Percentiles rank a stretch among this genome's conserved stretches.
Conservation (phyloP, 164 flowering plant species). For the Magnolia kwangsiensis region DNA sequence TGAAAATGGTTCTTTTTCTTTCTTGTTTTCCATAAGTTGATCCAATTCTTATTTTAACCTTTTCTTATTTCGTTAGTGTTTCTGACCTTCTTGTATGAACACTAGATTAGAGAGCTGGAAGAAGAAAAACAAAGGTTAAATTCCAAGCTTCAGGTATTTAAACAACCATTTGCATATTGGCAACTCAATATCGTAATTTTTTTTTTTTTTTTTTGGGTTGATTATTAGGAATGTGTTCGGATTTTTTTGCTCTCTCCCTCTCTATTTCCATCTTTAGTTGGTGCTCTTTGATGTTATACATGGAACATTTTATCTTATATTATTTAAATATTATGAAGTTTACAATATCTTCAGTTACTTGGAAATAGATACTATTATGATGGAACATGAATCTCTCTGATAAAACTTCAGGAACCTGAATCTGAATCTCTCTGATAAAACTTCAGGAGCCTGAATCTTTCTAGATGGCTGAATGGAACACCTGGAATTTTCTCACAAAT, state of each 20-base stretch:
- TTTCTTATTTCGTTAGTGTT: constrained; percentile 1
- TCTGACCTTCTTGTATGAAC: constrained; percentile 24
- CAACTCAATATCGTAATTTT: neutral
- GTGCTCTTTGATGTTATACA: neutral
- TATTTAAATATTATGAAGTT: too few relatives aligned
- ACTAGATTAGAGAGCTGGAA: constrained; percentile 93
- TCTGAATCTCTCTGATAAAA: too few relatives aligned
- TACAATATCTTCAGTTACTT: too few relatives aligned
- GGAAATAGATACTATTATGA: too few relatives aligned
- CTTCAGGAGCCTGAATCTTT: too few relatives aligned
- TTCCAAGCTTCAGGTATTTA: constrained; percentile 87
- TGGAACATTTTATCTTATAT: too few relatives aligned
- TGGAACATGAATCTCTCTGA: too few relatives aligned
- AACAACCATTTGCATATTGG: neutral
- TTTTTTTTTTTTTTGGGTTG: too few relatives aligned
- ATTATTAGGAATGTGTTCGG: neutral
- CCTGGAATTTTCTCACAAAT: too few relatives aligned
- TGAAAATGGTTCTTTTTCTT: constrained; percentile 1
- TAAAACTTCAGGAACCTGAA: too few relatives aligned
- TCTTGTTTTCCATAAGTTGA: constrained; percentile 1
- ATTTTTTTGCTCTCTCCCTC: neutral
- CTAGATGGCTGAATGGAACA: too few relatives aligned
- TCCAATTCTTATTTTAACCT: neutral
- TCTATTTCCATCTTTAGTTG: neutral
- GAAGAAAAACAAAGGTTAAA: constrained; percentile 92